These are phyloP conservation scores for Serpula lacrymans DNA, from an alignment of 768 basidiomycete species.

Conservation along the genomic window DNA sequence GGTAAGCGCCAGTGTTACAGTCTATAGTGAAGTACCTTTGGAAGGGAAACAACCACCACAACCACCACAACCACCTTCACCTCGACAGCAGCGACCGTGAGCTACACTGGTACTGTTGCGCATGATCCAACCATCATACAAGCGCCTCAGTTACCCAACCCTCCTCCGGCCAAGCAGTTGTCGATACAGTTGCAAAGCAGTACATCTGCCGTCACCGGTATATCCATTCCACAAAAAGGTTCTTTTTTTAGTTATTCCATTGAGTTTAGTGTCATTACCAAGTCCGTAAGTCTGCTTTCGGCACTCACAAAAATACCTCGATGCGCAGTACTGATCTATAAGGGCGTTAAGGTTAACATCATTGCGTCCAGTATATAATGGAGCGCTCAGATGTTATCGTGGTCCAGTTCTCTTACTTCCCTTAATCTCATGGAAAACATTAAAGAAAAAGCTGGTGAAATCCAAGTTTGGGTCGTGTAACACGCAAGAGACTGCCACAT, in stretches of 20 bases:
- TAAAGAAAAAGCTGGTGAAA: slow-evolving; percentile 39
- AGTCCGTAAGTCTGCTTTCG: slow-evolving; percentile 35
- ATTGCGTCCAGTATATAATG: no score
- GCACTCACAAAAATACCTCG: no score
- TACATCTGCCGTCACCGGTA: slow-evolving; percentile 7
- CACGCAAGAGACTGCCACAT: slow-evolving; percentile 41
- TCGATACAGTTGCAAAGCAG: slow-evolving; percentile 21
- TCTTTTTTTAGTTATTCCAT: slow-evolving; percentile 57
- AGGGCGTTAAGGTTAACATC: no score
- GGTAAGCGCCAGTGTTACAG: slow-evolving; percentile 21
- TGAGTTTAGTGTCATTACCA: slow-evolving; percentile 60
- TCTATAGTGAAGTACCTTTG: slow-evolving; percentile 24
- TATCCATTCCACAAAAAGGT: slow-evolving; percentile 34
- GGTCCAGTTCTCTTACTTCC: slow-evolving; percentile 35
- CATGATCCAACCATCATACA: slow-evolving; percentile 28
- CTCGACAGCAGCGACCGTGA: slow-evolving; percentile 13
- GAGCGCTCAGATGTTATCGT: no score
- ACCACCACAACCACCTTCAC: no score
- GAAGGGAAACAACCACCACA: no score
- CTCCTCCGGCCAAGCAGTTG: slow-evolving; percentile 18
- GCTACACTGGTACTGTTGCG: slow-evolving; percentile 28
- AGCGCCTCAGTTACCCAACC: slow-evolving; percentile 24
- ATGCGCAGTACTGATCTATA: no score
- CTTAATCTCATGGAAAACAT: slow-evolving; percentile 45
- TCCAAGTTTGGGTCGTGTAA: slow-evolving; percentile 48